Conservation (phyloP, 2,329 filamentous ascomycete genomes). For the Pleoardoris graminearum region DNA sequence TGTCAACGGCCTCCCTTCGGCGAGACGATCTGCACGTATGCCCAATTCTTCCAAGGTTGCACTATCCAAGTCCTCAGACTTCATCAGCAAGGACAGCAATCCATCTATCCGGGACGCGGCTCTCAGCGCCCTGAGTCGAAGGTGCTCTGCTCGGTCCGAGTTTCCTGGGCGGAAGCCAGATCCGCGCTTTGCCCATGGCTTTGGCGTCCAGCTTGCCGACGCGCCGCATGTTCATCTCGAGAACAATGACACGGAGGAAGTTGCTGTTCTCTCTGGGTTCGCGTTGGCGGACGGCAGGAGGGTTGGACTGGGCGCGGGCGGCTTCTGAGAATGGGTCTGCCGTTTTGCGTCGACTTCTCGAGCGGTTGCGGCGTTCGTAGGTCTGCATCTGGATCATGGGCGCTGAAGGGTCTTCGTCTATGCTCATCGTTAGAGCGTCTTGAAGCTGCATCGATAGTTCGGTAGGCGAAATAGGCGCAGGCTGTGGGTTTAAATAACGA, state of each 20-base stretch:
- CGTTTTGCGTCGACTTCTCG: conserved; percentile 26
- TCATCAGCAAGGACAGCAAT: conserved; percentile 30
- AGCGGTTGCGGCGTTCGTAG: conserved; percentile 52
- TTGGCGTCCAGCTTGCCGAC: conserved; percentile 63
- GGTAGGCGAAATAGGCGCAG: conserved; percentile 42
- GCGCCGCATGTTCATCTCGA: conserved; percentile 70
- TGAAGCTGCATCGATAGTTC: conserved; percentile 47
- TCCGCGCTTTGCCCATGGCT: conserved; percentile 57
- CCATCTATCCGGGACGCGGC: conserved; percentile 44
- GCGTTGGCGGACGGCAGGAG: conserved; percentile 58
- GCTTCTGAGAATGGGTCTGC: conserved; percentile 50
- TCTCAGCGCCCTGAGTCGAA: conserved; percentile 22
- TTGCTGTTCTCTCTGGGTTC: conserved; percentile 66
- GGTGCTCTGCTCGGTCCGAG: conserved; percentile 30
- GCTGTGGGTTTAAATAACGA: conserved; percentile 63
- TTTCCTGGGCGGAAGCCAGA: conserved; percentile 64
- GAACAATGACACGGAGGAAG: conserved; percentile 65
- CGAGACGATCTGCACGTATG: conserved; percentile 18
- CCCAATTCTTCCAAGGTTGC: conserved; percentile 25
- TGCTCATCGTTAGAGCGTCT: conserved; percentile 41
- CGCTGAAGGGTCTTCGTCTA: conserved; percentile 46
- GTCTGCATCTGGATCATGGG: conserved; percentile 67
- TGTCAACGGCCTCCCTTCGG: conserved; percentile 9
- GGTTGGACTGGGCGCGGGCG: conserved; percentile 46
- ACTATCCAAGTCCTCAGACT: conserved; percentile 4